Conservation (phyloP, 225 moss, liverwort and hornwort genomes). For the Pseudisothecium myosuroides region DNA sequence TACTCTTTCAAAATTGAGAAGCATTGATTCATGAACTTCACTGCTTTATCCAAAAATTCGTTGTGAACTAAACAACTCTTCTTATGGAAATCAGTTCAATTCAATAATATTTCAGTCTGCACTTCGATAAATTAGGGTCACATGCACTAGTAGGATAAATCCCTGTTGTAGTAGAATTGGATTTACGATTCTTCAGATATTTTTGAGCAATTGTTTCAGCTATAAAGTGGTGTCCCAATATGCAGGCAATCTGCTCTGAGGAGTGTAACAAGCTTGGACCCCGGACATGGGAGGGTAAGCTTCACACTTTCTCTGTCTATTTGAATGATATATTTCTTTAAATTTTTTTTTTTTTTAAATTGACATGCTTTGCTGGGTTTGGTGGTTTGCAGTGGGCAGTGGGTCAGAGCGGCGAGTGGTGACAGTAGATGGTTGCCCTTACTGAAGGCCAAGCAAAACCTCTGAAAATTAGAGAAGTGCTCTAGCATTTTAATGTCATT, state of each 20-base stretch:
- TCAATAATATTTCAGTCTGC: not conserved
- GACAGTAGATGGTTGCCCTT: slow-evolving; percentile 43
- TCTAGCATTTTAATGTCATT: not conserved
- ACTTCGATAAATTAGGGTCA: not conserved
- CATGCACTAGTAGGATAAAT: not conserved
- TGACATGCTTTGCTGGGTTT: not conserved
- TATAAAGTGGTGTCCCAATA: not conserved
- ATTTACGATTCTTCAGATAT: not conserved
- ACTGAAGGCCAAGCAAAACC: slow-evolving; percentile 28
- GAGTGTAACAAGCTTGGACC: slow-evolving; percentile 36
- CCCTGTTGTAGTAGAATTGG: not conserved
- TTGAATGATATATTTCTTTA: not conserved
- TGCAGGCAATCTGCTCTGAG: slow-evolving; percentile 41
- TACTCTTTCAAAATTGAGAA: not conserved
- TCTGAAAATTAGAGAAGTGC: not conserved
- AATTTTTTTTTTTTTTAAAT: not conserved
- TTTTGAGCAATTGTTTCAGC: not conserved
- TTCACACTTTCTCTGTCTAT: not conserved
- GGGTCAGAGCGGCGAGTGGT: slow-evolving; percentile 1
- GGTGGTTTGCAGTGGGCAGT: slow-evolving; percentile 6
- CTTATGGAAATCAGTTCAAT: not conserved
- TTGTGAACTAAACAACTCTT: not conserved
- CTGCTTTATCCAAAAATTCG: not conserved
- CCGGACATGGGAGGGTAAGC: slow-evolving; percentile 38
- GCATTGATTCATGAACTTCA: not conserved